These are phyloP conservation scores for Hypomyces perniciosus DNA, from an alignment of 2,329 filamentous ascomycete genomes.

Conservation along the genomic window DNA sequence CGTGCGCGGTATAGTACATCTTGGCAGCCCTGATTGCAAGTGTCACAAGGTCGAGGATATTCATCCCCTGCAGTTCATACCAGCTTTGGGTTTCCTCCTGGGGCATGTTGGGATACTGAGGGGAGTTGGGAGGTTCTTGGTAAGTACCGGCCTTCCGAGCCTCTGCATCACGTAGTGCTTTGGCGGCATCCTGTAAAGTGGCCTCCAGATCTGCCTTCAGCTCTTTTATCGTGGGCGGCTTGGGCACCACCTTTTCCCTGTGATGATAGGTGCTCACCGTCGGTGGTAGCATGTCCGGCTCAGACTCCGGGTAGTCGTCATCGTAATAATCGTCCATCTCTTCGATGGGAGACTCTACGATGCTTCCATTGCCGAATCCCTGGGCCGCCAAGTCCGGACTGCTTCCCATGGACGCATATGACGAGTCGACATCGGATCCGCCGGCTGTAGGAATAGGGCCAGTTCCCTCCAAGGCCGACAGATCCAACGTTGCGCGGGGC, in stretches of 20 bases:
- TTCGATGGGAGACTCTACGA: constrained; percentile 45
- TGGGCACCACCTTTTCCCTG: constrained; percentile 72
- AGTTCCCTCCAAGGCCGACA: constrained; percentile 43
- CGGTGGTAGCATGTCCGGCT: constrained; percentile 82
- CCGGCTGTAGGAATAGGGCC: constrained; percentile 31
- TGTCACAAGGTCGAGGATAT: constrained; percentile 87
- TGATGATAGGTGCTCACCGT: constrained; percentile 95
- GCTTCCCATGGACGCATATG: constrained; percentile 53
- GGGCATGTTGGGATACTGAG: constrained; percentile 34
- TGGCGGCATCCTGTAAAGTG: constrained; percentile 62
- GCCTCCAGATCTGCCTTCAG: constrained; percentile 63
- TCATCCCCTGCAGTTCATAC: constrained; percentile 85
- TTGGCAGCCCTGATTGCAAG: constrained; percentile 93
- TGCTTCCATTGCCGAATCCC: constrained; percentile 29
- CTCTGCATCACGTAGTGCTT: constrained; percentile 57
- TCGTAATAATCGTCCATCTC: constrained; percentile 45
- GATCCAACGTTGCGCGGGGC: constrained; percentile 50
- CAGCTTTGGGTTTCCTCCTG: constrained; percentile 56
- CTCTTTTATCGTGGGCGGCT: constrained; percentile 74
- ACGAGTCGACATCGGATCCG: constrained; percentile 50
- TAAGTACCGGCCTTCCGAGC: constrained; percentile 29
- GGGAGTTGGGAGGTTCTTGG: constrained; percentile 22
- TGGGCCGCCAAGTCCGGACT: constrained; percentile 49
- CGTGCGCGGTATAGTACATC: constrained; percentile 92
- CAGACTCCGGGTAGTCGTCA: constrained; percentile 55